These are phyloP conservation scores for Phialophora chinensis DNA, from an alignment of 2,329 filamentous ascomycete genomes.

Conservation along the genomic window DNA sequence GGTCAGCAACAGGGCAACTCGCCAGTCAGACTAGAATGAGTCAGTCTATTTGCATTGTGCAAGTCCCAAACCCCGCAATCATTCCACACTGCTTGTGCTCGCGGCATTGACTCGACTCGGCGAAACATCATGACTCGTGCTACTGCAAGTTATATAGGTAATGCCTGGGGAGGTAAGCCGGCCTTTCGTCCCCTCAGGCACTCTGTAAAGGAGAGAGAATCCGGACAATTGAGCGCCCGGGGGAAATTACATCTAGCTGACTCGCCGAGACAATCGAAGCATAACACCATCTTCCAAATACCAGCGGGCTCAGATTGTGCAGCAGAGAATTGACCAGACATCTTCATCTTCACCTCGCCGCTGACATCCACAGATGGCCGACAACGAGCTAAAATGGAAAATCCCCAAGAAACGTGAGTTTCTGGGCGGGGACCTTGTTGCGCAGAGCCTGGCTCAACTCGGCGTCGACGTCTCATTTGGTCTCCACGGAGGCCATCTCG, in stretches of 20 bases:
- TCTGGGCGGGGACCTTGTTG: conserved; percentile 54
- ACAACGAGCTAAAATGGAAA: conserved; percentile 30
- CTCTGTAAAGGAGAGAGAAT: background rate
- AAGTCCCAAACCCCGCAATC: conserved; percentile 5
- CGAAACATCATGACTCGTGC: background rate
- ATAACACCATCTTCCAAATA: background rate
- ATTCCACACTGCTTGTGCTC: conserved; percentile 1
- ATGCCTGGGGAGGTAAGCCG: background rate
- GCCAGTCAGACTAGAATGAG: conserved; percentile 15
- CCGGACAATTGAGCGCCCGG: no score
- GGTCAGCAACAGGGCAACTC: background rate
- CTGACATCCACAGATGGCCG: conserved; percentile 4
- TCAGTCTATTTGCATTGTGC: conserved; percentile 5
- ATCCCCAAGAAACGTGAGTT: conserved; percentile 49
- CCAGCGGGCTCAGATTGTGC: background rate
- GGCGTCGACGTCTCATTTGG: conserved; percentile 55
- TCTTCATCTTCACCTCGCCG: background rate
- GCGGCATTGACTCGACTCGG: conserved; percentile 12
- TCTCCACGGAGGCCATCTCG: conserved; percentile 56
- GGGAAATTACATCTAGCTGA: background rate
- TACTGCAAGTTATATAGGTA: background rate
- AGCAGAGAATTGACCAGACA: background rate
- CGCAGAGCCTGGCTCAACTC: conserved; percentile 51
- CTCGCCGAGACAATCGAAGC: background rate
- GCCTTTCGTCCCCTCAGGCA: background rate